Base-by-base conservation (phyloP, 2,329 filamentous ascomycete genomes). In the Penicillium sp. region DNA sequence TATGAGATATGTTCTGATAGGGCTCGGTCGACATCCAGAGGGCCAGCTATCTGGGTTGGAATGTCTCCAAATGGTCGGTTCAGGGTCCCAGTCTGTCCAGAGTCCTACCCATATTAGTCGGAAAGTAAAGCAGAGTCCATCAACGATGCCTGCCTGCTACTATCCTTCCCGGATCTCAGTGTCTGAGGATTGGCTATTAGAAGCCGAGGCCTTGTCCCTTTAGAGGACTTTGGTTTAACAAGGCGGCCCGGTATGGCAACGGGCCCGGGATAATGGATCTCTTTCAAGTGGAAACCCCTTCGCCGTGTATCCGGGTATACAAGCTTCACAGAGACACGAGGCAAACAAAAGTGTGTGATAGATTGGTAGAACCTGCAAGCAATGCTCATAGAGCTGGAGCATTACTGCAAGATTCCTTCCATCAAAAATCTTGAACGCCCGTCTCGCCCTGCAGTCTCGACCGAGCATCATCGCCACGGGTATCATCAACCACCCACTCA, bases 391-490 rank as follows among this genome's bases (percentile, higher is more conserved):
- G 23, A 15, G 23, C 6, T 27, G 38, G 3, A n/a, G 38, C 10
- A 24, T 40, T 6, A 4, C 24, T 13, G 24, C 23, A 40, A 27
- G 12, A 25, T 6, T 13, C 8, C 7, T 3, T 15, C 25, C 38
- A 38, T 78, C 67, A 89, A 61, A 82, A 89, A 65, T 89, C 86
- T 61, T 88, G 86, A 20, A 89, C 68, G 0, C 86, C 86, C 18
- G 86, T 89, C 68, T 89, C 82, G 2, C 85, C 84, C 32, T 65
- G 61, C 49, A 68, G 50, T 41, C 53, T 58, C 6, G 50, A 48
- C 24, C 53, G 58, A 10, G 60, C 55, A 33, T 66, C 65, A 3
- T 62, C 63, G 20, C 66, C 66, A 10, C 66, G 68, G 2, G 75
- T 65, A 6, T 70, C 72, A 44, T 75, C 77, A 33, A 75, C 73